phyloP scores from a whole-genome alignment of 2,329 filamentous ascomycete genomes.

The Metarhizium sp. region DNA sequence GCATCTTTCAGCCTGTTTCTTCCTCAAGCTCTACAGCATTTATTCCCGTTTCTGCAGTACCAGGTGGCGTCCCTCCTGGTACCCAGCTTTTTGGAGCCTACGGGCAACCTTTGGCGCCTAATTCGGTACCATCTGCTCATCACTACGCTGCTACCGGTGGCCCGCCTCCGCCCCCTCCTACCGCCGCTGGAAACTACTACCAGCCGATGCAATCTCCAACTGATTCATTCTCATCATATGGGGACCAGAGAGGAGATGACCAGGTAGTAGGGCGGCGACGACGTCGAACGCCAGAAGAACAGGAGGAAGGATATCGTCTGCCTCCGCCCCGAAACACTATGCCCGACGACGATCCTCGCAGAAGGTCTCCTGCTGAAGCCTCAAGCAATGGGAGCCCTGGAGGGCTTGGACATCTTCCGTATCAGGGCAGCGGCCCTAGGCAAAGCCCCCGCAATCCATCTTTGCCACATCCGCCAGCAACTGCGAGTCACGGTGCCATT shows the following conservation, averaged over 20 bases:
- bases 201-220: conserved; percentile 35
- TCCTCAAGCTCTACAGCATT: conserved; percentile 47
- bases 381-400: conserved; percentile 38
- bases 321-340: conserved; percentile 32
- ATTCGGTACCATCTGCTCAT: conserved; percentile 17
- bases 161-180: conserved; percentile 8
- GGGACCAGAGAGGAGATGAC: conserved; percentile 23
- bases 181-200: conserved; percentile 30
- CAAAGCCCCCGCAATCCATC: conserved; percentile 31
- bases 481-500: conserved; percentile 17
- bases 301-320: conserved; percentile 32
- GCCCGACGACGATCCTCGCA: conserved; percentile 38
- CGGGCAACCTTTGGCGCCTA: conserved; percentile 41
- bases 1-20: conserved; percentile 51
- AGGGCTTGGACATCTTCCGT: conserved; percentile 28
- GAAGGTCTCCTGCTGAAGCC: conserved; percentile 42
- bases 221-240: conserved; percentile 31
- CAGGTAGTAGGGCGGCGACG: conserved; percentile 23
- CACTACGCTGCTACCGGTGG: conserved; percentile 11
- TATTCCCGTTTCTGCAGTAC: conserved; percentile 47
- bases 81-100: conserved; percentile 49
- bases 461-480: conserved; percentile 9
- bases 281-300: conserved; percentile 28
- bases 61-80: conserved; percentile 47
- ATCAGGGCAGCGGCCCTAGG: conserved; percentile 23